Evolutionary conservation across 768 basidiomycete species (phyloP), one percentile per base, ranked within the genome.

Genomic region (Boletellus ananas): DNA sequence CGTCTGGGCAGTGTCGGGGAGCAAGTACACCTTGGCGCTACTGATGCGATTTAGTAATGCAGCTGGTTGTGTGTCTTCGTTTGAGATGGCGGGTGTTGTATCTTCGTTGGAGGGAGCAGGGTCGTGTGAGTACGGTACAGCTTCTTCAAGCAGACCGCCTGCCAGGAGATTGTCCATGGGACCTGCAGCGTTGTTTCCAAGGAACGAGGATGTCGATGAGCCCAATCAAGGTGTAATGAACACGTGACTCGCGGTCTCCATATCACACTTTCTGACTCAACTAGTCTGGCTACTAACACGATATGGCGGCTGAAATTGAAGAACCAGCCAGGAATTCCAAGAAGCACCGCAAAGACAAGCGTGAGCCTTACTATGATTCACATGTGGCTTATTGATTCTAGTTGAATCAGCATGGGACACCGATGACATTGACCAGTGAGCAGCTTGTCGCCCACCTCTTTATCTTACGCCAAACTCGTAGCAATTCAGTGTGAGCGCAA

Each of bases 401-500:
- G 45, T 61, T 45, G 58, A 27, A 48, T 57, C 54, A 97, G 95
- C 94, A 63, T 98, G 95, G 95, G 95, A 98, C 65, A 97, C 94
- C 38, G 94, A 97, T 68, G 95, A 96, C 60, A 93, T 97, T 70
- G 90, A 97, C 77, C 94, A 96, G 93, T 95, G 67, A 84, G 93
- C 68, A 20, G n/a, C 38, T 25, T 43, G 43, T 37, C 25, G 20
- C 39, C 55, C 27, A 37, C 38, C 34, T 43, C 52, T 33, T 45
- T 34, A 20, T 41, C 5, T 12, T 34, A 31, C 33, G 14, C 44
- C 36, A 43, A 34, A 49, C 48, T 48, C 27, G 44, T 34, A n/a
- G 43, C 18, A 41, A 43, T 45, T 44, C 6, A 82, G 79, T 66
- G 80, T 81, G 71, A 71, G 78, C 37, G 11, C 45, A 27, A 20